phyloP scores from a whole-genome alignment of 805 yeast species.

The Brettanomyces bruxellensis region DNA sequence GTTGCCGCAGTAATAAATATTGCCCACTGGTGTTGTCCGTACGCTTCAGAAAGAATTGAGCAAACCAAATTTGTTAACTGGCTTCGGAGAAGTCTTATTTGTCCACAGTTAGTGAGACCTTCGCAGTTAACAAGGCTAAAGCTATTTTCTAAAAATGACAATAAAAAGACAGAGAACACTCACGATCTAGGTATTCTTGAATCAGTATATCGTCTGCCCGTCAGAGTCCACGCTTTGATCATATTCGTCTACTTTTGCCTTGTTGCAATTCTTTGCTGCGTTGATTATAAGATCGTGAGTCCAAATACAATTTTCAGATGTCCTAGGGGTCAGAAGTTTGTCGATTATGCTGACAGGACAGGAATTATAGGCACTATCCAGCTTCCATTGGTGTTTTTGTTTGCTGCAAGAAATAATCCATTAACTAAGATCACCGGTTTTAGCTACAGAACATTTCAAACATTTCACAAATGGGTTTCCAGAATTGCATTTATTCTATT shows the following conservation, averaged over 20 bases:
- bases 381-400: slow-evolving; percentile 26
- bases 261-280: slow-evolving; percentile 19
- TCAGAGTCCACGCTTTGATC: slow-evolving; percentile 24
- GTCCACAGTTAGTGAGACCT: slow-evolving; percentile 23
- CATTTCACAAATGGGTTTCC: slow-evolving; percentile 33
- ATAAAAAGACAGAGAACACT: slow-evolving; percentile 1
- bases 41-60: slow-evolving; percentile 14
- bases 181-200: slow-evolving; percentile 3
- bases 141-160: not conserved
- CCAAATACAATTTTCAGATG: slow-evolving; percentile 26
- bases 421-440: slow-evolving; percentile 24
- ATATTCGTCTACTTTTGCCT: slow-evolving; percentile 20
- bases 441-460: slow-evolving; percentile 27
- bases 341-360: slow-evolving; percentile 34
- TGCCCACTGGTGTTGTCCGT: slow-evolving; percentile 28
- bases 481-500: slow-evolving; percentile 30
- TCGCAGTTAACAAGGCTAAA: slow-evolving; percentile 3
- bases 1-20: slow-evolving; percentile 20
- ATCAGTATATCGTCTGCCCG: slow-evolving; percentile 21
- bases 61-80: slow-evolving; percentile 17
- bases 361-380: slow-evolving; percentile 36
- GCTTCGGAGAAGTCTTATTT: slow-evolving; percentile 24
- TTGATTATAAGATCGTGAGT: slow-evolving; percentile 17
- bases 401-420: slow-evolving; percentile 28
- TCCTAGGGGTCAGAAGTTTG: slow-evolving; percentile 19